These are phyloP conservation scores for Diutina siamensis DNA, from an alignment of 1,139 yeast species.

Conservation along the genomic window DNA sequence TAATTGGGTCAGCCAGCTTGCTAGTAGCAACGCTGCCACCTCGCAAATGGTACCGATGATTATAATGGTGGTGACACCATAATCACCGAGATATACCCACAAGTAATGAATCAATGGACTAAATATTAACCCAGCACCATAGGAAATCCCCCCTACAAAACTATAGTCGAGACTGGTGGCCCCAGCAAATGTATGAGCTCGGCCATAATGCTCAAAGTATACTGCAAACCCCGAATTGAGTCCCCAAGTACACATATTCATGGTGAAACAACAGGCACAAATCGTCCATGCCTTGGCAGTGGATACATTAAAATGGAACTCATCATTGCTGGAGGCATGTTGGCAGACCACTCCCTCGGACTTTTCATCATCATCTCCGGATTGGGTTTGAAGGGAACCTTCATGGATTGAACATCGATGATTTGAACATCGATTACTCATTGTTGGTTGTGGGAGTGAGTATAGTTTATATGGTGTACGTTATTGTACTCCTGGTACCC, in stretches of 20 bases:
- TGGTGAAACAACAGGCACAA: constrained; percentile 9
- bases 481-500: too few relatives aligned
- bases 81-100: constrained; percentile 16
- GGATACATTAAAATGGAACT: too few relatives aligned
- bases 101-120: constrained; percentile 29
- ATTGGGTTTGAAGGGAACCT: too few relatives aligned
- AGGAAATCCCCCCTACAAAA: constrained; percentile 30
- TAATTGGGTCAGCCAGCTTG: constrained; percentile 37
- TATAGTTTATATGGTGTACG: too few relatives aligned
- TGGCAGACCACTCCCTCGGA: too few relatives aligned
- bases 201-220: constrained; percentile 33
- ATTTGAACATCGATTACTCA: too few relatives aligned
- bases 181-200: constrained; percentile 23
- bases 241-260: constrained; percentile 41
- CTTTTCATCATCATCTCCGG: too few relatives aligned
- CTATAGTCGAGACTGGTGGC: constrained; percentile 32
- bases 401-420: too few relatives aligned
- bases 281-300: not conserved
- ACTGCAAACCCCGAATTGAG: constrained; percentile 43
- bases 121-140: constrained; percentile 24
- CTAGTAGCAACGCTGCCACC: constrained; percentile 39
- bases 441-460: too few relatives aligned
- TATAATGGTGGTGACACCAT: constrained; percentile 29
- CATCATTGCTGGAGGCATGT: too few relatives aligned
- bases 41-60: constrained; percentile 34